Evolutionary conservation across 2,329 filamentous ascomycete species (phyloP).

Genomic region (Pyricularia pennisetigena): DNA sequence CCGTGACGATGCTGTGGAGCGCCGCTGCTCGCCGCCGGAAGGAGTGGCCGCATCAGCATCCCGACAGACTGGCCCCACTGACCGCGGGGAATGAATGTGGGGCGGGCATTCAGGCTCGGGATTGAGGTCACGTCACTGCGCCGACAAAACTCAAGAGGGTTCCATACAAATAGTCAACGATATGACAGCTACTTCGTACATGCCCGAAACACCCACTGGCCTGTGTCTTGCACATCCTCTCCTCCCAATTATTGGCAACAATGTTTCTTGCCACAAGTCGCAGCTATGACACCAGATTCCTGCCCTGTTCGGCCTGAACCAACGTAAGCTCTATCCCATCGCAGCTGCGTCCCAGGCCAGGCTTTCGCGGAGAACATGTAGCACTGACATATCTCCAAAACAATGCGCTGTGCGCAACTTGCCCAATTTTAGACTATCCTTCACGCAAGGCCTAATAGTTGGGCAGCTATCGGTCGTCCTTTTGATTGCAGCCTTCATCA

Average conservation of each 20-base stretch:
- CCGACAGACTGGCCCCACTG: slow-evolving; percentile 1
- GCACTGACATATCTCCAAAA: not conserved
- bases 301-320: slow-evolving; percentile 34
- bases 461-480: slow-evolving; percentile 90
- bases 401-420: not conserved
- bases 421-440: slow-evolving; percentile 56
- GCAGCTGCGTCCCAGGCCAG: not conserved
- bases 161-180: not conserved
- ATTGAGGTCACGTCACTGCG: not conserved
- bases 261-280: not conserved
- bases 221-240: not conserved
- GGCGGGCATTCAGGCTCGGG: not conserved
- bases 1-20: not conserved
- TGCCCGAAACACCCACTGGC: not conserved
- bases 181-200: not conserved
- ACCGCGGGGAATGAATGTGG: not conserved
- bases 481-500: slow-evolving; percentile 89
- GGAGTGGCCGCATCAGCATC: not conserved
- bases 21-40: not conserved
- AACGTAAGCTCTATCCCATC: slow-evolving; percentile 25
- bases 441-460: slow-evolving; percentile 86
- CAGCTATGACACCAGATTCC: slow-evolving; percentile 27
- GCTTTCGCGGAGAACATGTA: not conserved
- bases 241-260: not conserved
- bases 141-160: not conserved